Base-by-base conservation (phyloP, 2,329 filamentous ascomycete species). In the Bipolaris gigantea region DNA sequence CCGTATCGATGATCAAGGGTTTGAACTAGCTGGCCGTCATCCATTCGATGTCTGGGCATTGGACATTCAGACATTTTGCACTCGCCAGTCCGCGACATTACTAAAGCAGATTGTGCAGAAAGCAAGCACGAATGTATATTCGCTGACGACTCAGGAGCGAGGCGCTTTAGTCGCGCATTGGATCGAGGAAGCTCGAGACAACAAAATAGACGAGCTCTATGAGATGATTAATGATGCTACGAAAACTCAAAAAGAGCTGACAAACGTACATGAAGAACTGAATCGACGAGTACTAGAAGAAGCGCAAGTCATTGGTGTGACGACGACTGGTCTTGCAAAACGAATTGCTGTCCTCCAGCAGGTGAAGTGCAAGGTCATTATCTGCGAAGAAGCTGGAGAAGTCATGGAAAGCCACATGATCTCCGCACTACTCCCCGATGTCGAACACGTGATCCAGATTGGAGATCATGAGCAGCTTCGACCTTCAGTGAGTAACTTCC, bases 371-470 rank as follows among this genome's bases (percentile, higher is more conserved):
- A 86, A 87, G 55, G 80, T 88, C 0, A 67, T 89, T 15, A 66
- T 89, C 1, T 87, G 83, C 32, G 87, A 90, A 65, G 87, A 90
- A 63, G 87, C 87, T 1, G 87, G 82, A 0, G 86, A 90, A 57
- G 83, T 89, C 0, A 75, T 89, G 30, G 87, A 90, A 65, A 77
- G 83, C 0, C 85, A 89, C 54, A 74, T 83, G 2, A 66, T 89
- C 1, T 83, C 83, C 0, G 79, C 85, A 0, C 67, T 89, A 4
- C 73, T 87, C 0, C 85, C 85, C 0, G 79, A 79, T 4, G 55
- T 87, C 0, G 79, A 89, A 65, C 86, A 89, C 53, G 73, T 78
- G 5, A 83, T 89, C 16, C 76, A 85, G 13, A 87, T 88, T 35
- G 85, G 86, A 0, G 86, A 88, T 61, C 85, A 87, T 53, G 73